Conservation (phyloP, 2,329 filamentous ascomycete genomes). For the Botrytis squamosa region DNA sequence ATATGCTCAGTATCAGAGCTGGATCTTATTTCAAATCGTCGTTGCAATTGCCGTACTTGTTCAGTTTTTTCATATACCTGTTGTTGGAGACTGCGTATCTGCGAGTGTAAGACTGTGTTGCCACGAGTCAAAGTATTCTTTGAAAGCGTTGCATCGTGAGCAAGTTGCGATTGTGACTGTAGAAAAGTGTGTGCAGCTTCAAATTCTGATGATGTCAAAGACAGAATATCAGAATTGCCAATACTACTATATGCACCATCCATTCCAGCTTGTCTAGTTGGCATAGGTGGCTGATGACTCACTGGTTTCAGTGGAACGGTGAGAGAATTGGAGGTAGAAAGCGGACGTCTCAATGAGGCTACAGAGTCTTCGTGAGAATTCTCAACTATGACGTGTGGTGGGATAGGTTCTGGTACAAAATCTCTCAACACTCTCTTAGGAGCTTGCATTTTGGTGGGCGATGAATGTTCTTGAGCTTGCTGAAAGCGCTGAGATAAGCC, state of each 20-base stretch:
- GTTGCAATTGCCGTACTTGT: constrained; percentile 47
- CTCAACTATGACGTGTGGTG: not conserved
- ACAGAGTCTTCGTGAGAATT: constrained; percentile 6
- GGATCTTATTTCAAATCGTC: constrained; percentile 47
- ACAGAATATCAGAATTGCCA: constrained; percentile 4
- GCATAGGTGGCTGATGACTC: not conserved
- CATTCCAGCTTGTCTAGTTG: not conserved
- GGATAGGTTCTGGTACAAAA: constrained; percentile 4
- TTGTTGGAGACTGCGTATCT: constrained; percentile 50
- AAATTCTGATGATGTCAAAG: constrained; percentile 4
- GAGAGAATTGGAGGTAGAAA: not conserved
- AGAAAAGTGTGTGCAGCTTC: constrained; percentile 12
- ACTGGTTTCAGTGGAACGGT: constrained; percentile 16
- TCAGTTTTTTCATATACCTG: constrained; percentile 49
- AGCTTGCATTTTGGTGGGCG: constrained; percentile 31
- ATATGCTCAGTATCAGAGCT: constrained; percentile 41
- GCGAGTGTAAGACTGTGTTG: constrained; percentile 45
- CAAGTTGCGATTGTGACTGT: not conserved
- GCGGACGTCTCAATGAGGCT: not conserved
- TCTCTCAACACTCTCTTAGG: constrained; percentile 23
- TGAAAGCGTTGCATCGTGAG: not conserved
- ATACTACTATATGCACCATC: constrained; percentile 19
- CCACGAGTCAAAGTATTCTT: constrained; percentile 24
- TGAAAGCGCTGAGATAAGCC: constrained; percentile 8
- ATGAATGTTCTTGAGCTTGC: constrained; percentile 6